phyloP scores from a whole-genome alignment of 768 basidiomycete species.

The Boletus reticuloceps region DNA sequence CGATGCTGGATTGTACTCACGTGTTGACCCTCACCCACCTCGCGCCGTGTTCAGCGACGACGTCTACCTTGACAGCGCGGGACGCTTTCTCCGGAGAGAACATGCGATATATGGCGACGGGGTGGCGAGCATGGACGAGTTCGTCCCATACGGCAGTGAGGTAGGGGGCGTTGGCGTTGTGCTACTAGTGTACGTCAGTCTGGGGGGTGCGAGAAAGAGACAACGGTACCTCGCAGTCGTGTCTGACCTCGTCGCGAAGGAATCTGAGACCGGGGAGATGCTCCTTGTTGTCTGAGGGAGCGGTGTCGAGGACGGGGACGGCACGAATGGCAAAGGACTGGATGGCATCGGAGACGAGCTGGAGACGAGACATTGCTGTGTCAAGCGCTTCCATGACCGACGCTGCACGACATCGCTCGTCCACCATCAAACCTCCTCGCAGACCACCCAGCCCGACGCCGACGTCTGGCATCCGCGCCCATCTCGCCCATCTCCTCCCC shows the following conservation, averaged over 20 bases:
- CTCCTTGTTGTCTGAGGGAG: slow-evolving; percentile 3
- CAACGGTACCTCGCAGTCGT: slow-evolving; percentile 40
- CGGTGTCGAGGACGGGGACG: slow-evolving; percentile 31
- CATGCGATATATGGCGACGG: slow-evolving; percentile 59
- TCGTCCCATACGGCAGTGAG: slow-evolving; percentile 83
- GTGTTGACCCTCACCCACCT: slow-evolving; percentile 87
- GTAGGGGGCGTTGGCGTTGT: slow-evolving; percentile 65
- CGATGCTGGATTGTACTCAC: slow-evolving; percentile 43
- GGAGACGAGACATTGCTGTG: neutral
- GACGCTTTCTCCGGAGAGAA: slow-evolving; percentile 28
- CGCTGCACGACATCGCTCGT: slow-evolving; percentile 1
- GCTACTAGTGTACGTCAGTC: slow-evolving; percentile 46
- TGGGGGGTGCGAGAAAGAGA: neutral
- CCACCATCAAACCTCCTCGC: neutral
- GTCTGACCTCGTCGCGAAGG: slow-evolving; percentile 40
- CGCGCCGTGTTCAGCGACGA: slow-evolving; percentile 71
- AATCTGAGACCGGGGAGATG: slow-evolving; percentile 39
- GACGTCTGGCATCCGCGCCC: slow-evolving; percentile 44
- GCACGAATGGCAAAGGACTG: slow-evolving; percentile 16
- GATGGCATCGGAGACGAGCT: neutral
- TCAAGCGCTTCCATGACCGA: neutral
- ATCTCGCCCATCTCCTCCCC: slow-evolving; percentile 59
- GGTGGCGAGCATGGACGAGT: slow-evolving; percentile 55
- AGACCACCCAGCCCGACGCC: neutral
- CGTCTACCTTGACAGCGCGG: slow-evolving; percentile 65